Evolutionary conservation across 176 grass and related monocot species (phyloP), one percentile per base, ranked within the genome.

Genomic region (Eleusine coracana): DNA sequence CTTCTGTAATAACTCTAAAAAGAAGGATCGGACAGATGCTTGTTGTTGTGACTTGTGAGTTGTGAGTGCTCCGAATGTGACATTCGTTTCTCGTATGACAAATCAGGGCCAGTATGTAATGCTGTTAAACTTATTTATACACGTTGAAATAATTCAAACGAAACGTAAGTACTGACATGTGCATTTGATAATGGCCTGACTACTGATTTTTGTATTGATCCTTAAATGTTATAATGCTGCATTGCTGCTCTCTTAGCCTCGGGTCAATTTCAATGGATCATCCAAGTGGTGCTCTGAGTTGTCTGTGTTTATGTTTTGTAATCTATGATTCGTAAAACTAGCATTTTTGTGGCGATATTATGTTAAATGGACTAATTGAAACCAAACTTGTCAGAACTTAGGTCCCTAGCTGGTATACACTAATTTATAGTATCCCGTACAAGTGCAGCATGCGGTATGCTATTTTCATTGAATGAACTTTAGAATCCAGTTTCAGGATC

Each of bases 221-320:
- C 10, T 27, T 13, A 63, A 63, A 29, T 29, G 49, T 49, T 40
- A 42, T 44, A 21, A 2, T 66, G 15, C 49, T 28, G 60, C 23
- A n/a, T n/a, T n/a, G n/a, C n/a, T n/a, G n/a, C n/a, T n/a, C 10
- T 13, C 11, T 63, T 29, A 29, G 11, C 60, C 10, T 14, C 10
- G 25, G 23, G 3, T 5, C 60, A 61, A 25, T 27, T 25, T 25
- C 10, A 60, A 23, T 56, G 25, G 21, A 58, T 36, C 2, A 14
- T 34, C 11, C 7, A 78, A 44, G n/a, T 21, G 72, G 34, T 82
- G 11, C 62, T 13, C 66, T 78, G 37, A 54, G 73, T 50, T 56
- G 5, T 66, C 58, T 9, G 6, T 67, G 48, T 77, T 67, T 58
- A 6, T 10, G 28, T 78, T 79, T 38, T 37, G n/a, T n/a, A 67